Evolutionary conservation across 2,329 filamentous ascomycete species (phyloP).

Genomic region (Aspergillus tanneri): DNA sequence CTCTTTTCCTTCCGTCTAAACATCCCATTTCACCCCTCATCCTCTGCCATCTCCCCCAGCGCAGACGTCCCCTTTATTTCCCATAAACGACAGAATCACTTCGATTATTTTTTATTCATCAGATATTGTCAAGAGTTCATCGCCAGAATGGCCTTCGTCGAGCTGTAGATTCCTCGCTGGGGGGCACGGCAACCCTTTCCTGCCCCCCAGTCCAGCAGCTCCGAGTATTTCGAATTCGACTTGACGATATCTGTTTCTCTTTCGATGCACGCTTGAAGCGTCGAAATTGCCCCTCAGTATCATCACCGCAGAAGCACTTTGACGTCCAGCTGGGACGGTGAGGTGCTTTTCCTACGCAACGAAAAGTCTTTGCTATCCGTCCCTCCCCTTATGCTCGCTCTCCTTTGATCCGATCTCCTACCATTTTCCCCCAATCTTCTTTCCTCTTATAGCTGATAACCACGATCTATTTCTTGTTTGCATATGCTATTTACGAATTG

Average conservation of each 20-base stretch:
- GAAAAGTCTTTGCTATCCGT: slow-evolving; percentile 10
- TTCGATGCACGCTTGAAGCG: slow-evolving; percentile 47
- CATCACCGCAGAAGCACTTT: slow-evolving; percentile 40
- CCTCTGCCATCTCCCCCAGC: slow-evolving; percentile 15
- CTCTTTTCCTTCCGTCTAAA: slow-evolving; percentile 24
- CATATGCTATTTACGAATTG: slow-evolving; percentile 13
- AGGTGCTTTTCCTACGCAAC: slow-evolving; percentile 35
- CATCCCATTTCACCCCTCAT: slow-evolving; percentile 23
- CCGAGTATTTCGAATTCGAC: slow-evolving; percentile 62
- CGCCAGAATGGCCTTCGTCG: slow-evolving; percentile 74
- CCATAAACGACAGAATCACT: not conserved
- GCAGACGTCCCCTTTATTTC: slow-evolving; percentile 23
- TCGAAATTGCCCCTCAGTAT: slow-evolving; percentile 62
- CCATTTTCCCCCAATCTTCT: slow-evolving; percentile 9
- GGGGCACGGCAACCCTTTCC: slow-evolving; percentile 57
- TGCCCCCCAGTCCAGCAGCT: slow-evolving; percentile 83
- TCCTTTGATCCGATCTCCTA: slow-evolving; percentile 15
- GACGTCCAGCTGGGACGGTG: slow-evolving; percentile 35
- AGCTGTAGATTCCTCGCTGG: slow-evolving; percentile 89
- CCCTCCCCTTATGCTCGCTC: slow-evolving; percentile 17
- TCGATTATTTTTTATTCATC: slow-evolving; percentile 21
- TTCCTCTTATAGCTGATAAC: not conserved
- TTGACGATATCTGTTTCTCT: slow-evolving; percentile 56
- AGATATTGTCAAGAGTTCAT: slow-evolving; percentile 71
- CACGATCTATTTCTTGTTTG: slow-evolving; percentile 9